Percentiles rank a stretch among this genome's conserved stretches.
phyloP scores from a whole-genome alignment of 352 stramenopile species.

The Hyaloperonospora brassicae region DNA sequence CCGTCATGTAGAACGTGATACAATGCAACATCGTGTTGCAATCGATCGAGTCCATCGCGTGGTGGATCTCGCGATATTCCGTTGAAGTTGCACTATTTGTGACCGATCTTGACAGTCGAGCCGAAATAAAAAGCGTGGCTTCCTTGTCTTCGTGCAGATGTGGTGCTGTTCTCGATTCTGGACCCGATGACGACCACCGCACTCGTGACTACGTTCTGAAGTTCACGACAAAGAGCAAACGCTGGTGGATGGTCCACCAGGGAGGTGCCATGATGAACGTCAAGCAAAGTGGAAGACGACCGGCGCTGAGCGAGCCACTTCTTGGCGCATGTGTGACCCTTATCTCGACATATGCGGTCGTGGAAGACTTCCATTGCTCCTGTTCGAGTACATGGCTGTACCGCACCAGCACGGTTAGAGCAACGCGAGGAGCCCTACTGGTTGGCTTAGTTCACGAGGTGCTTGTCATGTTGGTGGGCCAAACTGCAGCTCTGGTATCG shows the following conservation, averaged over 20 bases:
- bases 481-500: slow-evolving; percentile 62
- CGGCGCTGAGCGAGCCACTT: slow-evolving; percentile 54
- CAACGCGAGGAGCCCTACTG: slow-evolving; percentile 18
- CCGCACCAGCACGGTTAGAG: slow-evolving; percentile 48
- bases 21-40: slow-evolving; percentile 37
- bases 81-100: slow-evolving; percentile 94
- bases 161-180: slow-evolving; percentile 59
- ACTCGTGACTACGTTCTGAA: slow-evolving; percentile 87
- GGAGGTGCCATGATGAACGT: slow-evolving; percentile 63
- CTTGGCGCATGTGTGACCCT: slow-evolving; percentile 63
- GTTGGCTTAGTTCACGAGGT: slow-evolving; percentile 24
- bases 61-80: slow-evolving; percentile 93
- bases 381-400: slow-evolving; percentile 70
- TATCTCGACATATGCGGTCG: slow-evolving; percentile 67
- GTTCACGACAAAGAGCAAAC: slow-evolving; percentile 90
- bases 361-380: slow-evolving; percentile 56
- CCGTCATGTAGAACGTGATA: slow-evolving; percentile 21
- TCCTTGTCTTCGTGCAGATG: slow-evolving; percentile 74
- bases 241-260: slow-evolving; percentile 43
- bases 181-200: slow-evolving; percentile 89
- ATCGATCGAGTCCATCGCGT: slow-evolving; percentile 74
- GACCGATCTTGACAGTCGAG: slow-evolving; percentile 90
- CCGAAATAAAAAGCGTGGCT: slow-evolving; percentile 45
- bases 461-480: slow-evolving; percentile 10
- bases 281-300: slow-evolving; percentile 60